These are phyloP conservation scores for Bipolaris zeicola DNA, from an alignment of 2,329 filamentous ascomycete species.

Conservation along the genomic window DNA sequence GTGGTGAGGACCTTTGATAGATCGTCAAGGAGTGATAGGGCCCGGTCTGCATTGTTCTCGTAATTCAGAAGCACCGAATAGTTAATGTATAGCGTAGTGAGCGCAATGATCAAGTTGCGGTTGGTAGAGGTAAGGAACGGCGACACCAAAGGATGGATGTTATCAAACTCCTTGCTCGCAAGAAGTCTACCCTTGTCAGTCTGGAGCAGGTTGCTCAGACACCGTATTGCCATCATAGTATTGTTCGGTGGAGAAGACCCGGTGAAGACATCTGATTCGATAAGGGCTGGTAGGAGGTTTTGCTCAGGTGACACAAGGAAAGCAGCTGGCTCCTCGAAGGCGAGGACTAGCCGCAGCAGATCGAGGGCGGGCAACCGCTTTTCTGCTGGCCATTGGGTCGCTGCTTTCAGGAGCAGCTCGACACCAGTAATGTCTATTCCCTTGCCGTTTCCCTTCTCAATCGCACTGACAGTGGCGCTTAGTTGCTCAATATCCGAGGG, in stretches of 20 bases:
- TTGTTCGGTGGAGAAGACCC: conserved; percentile 72
- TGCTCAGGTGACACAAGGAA: conserved; percentile 59
- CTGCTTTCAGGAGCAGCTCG: conserved; percentile 71
- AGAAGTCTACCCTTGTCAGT: conserved; percentile 69
- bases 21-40: conserved; percentile 63
- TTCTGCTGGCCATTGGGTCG: conserved; percentile 78
- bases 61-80: conserved; percentile 72
- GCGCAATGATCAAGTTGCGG: conserved; percentile 80
- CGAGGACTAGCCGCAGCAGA: conserved; percentile 80
- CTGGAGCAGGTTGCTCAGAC: conserved; percentile 82
- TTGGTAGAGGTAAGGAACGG: conserved; percentile 64
- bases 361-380: conserved; percentile 86
- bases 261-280: conserved; percentile 63
- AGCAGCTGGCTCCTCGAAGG: conserved; percentile 68
- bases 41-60: conserved; percentile 56
- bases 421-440: conserved; percentile 59
- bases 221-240: conserved; percentile 82
- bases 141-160: conserved; percentile 67
- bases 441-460: conserved; percentile 59
- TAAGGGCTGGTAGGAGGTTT: conserved; percentile 66
- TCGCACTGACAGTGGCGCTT: conserved; percentile 62
- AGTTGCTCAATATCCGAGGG: conserved; percentile 71
- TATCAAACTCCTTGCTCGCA: conserved; percentile 63
- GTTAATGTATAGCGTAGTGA: conserved; percentile 84
- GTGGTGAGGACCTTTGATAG: conserved; percentile 67